Conservation (phyloP, 768 basidiomycete species). For the Russula sp. region DNA sequence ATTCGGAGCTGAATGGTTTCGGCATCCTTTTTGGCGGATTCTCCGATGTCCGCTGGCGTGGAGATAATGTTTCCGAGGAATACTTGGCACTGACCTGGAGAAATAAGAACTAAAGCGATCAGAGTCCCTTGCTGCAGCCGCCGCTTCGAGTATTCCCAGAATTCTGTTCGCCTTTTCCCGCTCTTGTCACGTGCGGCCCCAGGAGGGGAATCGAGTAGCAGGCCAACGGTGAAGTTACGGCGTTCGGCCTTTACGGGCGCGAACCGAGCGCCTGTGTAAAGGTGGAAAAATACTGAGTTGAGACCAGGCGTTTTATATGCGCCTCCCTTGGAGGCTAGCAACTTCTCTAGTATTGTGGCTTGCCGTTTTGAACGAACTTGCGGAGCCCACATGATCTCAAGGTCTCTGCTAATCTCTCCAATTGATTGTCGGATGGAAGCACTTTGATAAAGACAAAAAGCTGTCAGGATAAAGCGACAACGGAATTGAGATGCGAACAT, state of each 20-base stretch:
- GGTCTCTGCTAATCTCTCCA: constrained; percentile 15
- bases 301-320: constrained; percentile 42
- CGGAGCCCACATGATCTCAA: constrained; percentile 15
- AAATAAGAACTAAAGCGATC: constrained; percentile 44
- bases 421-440: constrained; percentile 22
- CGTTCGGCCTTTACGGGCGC: constrained; percentile 39
- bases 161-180: constrained; percentile 36
- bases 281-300: constrained; percentile 51
- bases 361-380: neutral
- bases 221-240: constrained; percentile 42
- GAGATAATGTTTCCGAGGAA: constrained; percentile 50
- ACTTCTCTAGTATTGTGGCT: constrained; percentile 36
- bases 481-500: constrained; percentile 21
- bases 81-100: constrained; percentile 28
- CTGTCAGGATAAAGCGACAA: neutral
- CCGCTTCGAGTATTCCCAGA: constrained; percentile 59
- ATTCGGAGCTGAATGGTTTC: constrained; percentile 41
- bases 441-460: neutral
- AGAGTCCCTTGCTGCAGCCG: constrained; percentile 56
- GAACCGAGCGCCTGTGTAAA: constrained; percentile 52
- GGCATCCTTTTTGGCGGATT: constrained; percentile 32
- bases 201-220: constrained; percentile 48
- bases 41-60: constrained; percentile 37
- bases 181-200: constrained; percentile 41
- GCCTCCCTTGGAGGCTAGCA: constrained; percentile 50